Percentiles rank a stretch among this genome's conserved stretches.
Evolutionary conservation across 495 filamentous ascomycete genomes (phyloP).

Genomic region (Podospora bellae-mahoneyi): DNA sequence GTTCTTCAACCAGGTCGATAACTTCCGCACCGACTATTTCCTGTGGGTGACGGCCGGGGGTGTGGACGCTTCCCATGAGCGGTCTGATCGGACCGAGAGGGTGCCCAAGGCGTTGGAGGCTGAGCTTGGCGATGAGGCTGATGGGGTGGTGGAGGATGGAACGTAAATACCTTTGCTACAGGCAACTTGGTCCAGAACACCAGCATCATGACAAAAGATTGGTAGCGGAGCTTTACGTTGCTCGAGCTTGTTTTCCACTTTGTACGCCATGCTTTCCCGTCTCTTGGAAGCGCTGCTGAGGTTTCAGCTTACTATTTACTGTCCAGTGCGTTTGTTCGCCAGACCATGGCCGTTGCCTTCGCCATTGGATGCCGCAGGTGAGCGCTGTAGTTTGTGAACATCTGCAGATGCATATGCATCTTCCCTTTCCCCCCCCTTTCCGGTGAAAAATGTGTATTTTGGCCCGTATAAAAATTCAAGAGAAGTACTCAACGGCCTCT

Average conservation of each 20-base stretch:
- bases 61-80: constrained; percentile 51
- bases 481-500: neutral
- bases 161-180: constrained; percentile 11
- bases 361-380: neutral
- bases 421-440: no score
- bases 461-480: no score
- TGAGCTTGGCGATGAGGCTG: constrained; percentile 39
- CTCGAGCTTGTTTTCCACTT: neutral
- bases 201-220: neutral
- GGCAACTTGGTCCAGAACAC: neutral
- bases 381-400: neutral
- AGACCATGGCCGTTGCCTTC: neutral
- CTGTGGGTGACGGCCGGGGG: constrained; percentile 70
- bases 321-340: neutral
- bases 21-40: constrained; percentile 68
- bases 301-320: no score
- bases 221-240: no score
- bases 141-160: constrained; percentile 36
- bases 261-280: neutral
- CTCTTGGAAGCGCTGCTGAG: no score
- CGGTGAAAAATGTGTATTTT: neutral
- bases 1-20: constrained; percentile 84
- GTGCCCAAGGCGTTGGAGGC: constrained; percentile 34
- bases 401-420: neutral
- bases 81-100: constrained; percentile 30